Evolutionary conservation across 768 basidiomycete species (phyloP), one percentile per base, ranked within the genome.

Genomic region (Termitomyces sp.): DNA sequence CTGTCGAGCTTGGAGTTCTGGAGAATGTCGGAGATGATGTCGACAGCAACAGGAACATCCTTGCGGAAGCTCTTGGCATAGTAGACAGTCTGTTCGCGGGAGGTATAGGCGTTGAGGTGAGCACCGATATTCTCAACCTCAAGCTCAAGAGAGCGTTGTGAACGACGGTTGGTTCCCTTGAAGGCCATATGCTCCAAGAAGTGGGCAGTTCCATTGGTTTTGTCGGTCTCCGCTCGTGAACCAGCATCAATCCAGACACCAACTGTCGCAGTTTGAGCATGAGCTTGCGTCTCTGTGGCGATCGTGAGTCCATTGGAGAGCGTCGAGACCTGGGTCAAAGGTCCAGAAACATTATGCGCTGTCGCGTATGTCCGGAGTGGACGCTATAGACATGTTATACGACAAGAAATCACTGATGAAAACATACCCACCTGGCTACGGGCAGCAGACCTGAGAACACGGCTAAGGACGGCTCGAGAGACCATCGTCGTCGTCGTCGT

Each of bases 161-260:
- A 82, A 59, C 97, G 88, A 63, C 85, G 83, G 68, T 83, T 83
- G 58, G 96, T 99, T 56, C 97, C 97, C 75, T 95, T 95, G 83
- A 96, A 96, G 40, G 94, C 94, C 94, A 96, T 94, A 68, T 95
- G 93, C 73, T 99, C 97, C 59, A 98, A 85, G 81, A 99, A 99
- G 77, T 98, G 97, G 46, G 97, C 97, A 10, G 94, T 94, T 52
- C 97, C 97, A 65, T 89, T 95, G 40, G 92, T 96, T 74, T 85
- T 84, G 76, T 93, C 88, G 48, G 90, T 96, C 82, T 99, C 97
- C 58, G 94, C 95, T 56, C 97, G 85, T 62, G 92, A 94, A 62
- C 97, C 97, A 58, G 97, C 96, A 71, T 98, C 96, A 66, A 99
- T 96, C 94, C 94, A 99, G 59, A 98, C 89, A 61, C 97, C 97